A percentile compares a stretch with the other conserved stretches of the same genome.
phyloP scores from a whole-genome alignment of 495 filamentous ascomycete species.

The Talaromyces thailandensis region DNA sequence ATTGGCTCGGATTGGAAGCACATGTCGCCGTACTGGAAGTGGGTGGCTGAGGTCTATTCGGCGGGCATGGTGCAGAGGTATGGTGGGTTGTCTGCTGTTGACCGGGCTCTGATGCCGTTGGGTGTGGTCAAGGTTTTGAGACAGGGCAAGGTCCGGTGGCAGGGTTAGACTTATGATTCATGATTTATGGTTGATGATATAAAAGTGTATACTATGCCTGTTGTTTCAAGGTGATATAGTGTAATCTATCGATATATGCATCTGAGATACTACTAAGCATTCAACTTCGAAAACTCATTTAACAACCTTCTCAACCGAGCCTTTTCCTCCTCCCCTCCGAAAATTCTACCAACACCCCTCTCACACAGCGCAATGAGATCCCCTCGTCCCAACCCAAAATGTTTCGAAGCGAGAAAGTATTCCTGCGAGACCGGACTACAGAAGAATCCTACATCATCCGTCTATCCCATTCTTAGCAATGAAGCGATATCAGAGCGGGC shows the following conservation, averaged over 20 bases:
- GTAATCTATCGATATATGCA: background rate
- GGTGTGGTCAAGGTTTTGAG: conserved; percentile 57
- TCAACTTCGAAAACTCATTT: conserved; percentile 15
- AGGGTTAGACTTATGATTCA: conserved; percentile 22
- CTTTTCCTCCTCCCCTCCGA: conserved; percentile 55
- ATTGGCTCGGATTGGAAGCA: conserved; percentile 23
- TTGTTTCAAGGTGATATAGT: background rate
- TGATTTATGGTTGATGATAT: background rate
- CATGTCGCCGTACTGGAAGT: conserved; percentile 53
- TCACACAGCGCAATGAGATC: conserved; percentile 50
- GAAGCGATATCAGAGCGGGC: background rate
- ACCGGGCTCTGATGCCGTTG: conserved; percentile 50
- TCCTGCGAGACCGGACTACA: conserved; percentile 73
- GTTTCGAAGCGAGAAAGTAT: conserved; percentile 61
- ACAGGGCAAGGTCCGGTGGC: conserved; percentile 51
- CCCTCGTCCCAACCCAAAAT: conserved; percentile 50
- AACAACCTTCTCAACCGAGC: conserved; percentile 43
- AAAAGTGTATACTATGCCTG: background rate
- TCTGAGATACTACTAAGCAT: conserved; percentile 1
- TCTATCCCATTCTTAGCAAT: conserved; percentile 35
- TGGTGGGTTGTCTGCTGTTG: conserved; percentile 54
- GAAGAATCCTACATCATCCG: conserved; percentile 82
- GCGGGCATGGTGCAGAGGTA: conserved; percentile 49
- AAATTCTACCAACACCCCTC: conserved; percentile 52
- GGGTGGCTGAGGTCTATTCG: conserved; percentile 52